Evolutionary conservation across 139 green algal genomes (phyloP).

Genomic region (Edaphochlamys debaryana): DNA sequence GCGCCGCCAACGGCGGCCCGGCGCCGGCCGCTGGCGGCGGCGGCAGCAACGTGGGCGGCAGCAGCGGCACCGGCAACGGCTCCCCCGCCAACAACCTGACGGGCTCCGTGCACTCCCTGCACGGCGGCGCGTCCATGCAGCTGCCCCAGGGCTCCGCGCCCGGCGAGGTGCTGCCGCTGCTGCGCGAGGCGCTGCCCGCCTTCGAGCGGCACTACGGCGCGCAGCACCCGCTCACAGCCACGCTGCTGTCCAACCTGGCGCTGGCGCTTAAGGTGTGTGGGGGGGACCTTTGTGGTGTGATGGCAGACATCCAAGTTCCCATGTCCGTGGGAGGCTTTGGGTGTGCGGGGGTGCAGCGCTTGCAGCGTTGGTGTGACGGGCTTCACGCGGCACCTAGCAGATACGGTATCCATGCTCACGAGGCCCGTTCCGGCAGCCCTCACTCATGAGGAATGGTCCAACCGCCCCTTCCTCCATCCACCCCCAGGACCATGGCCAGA

Average conservation of each 20-base stretch:
- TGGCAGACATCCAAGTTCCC: too few species aligned
- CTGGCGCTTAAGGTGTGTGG: slow-evolving; percentile 15
- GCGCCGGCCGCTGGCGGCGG: neutral
- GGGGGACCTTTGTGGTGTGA: too few species aligned
- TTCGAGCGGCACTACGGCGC: slow-evolving; percentile 1
- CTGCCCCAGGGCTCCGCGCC: neutral
- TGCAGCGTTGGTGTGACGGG: too few species aligned
- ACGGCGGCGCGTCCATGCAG: slow-evolving; percentile 18
- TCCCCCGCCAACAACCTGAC: neutral
- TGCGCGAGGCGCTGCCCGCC: slow-evolving; percentile 3
- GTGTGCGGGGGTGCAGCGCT: too few species aligned
- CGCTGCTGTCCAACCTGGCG: slow-evolving; percentile 18
- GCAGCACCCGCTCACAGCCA: neutral
- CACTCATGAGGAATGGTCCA: too few species aligned
- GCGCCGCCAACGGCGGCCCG: neutral
- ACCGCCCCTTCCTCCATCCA: too few species aligned
- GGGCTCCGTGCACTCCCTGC: neutral
- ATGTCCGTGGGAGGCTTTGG: too few species aligned
- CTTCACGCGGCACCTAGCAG: too few species aligned
- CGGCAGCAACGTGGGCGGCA: neutral
- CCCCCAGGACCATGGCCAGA: slow-evolving; percentile 4
- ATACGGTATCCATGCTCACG: too few species aligned
- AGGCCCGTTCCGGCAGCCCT: too few species aligned
- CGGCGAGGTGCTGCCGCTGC: slow-evolving; percentile 9
- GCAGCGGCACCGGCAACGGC: neutral